Percentiles rank a stretch among this genome's conserved stretches.
Conservation (phyloP, 208 protist species). For the Leishmania arabica region DNA sequence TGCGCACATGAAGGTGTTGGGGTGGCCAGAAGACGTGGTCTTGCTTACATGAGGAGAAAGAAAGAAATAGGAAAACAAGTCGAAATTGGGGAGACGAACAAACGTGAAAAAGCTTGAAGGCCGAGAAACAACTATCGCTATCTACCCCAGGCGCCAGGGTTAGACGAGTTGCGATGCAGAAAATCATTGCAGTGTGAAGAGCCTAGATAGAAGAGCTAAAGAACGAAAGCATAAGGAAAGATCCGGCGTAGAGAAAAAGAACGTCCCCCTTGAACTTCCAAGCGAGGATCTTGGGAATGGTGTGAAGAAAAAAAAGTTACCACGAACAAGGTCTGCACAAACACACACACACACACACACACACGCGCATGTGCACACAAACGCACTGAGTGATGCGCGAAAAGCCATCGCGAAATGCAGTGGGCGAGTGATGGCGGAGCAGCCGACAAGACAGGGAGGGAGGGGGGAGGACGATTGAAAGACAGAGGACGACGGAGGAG, state of each 20-base stretch:
- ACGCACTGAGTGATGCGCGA: neutral
- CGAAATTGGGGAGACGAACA: neutral
- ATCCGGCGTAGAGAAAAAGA: neutral
- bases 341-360: neutral
- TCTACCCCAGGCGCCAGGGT: neutral
- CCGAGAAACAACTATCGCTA: neutral
- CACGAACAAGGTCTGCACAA: neutral
- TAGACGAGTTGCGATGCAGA: slow-evolving; percentile 5
- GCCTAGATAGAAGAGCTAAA: neutral
- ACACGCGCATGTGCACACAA: neutral
- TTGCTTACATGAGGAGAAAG: neutral
- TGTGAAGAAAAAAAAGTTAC: neutral
- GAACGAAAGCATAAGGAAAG: neutral
- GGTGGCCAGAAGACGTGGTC: neutral
- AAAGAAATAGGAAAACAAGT: neutral
- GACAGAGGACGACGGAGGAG: neutral
- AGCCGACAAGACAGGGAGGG: neutral
- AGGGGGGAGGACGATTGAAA: neutral
- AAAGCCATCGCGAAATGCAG: neutral
- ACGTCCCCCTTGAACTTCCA: neutral
- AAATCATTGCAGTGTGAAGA: slow-evolving; percentile 1
- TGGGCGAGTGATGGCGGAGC: neutral
- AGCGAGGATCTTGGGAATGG: neutral
- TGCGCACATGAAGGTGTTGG: neutral
- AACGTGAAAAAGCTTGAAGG: neutral